Conservation (phyloP, 495 filamentous ascomycete species). For the Aspergillus saccharolyticus region DNA sequence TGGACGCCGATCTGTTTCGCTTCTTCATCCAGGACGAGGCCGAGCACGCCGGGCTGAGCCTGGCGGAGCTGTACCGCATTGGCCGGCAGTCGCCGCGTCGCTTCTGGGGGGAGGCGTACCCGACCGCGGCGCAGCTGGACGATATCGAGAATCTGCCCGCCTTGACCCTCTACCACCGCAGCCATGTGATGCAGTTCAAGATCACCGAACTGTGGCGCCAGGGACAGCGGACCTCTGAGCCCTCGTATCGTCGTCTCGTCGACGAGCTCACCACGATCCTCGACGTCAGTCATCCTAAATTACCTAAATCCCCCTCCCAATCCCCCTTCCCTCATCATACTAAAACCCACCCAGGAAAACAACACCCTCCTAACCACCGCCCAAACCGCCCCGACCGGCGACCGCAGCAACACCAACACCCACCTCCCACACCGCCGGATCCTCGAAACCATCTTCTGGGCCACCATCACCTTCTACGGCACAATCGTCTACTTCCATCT, state of each 20-base stretch:
- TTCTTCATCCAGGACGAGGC: constrained; percentile 23
- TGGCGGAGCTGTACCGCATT: constrained; percentile 27
- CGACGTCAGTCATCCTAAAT: constrained; percentile 11
- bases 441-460: constrained; percentile 30
- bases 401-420: too few species aligned
- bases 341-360: constrained; percentile 19
- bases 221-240: neutral
- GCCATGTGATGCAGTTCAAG: constrained; percentile 28
- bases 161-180: constrained; percentile 26
- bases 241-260: constrained; percentile 15
- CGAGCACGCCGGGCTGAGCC: constrained; percentile 9
- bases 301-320: too few species aligned
- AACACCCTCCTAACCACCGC: constrained; percentile 24
- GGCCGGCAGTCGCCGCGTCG: constrained; percentile 30
- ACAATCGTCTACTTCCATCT: constrained; percentile 28
- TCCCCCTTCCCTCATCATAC: neutral
- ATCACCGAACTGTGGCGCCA: constrained; percentile 26
- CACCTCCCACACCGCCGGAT: constrained; percentile 24
- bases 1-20: constrained; percentile 26
- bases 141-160: constrained; percentile 31
- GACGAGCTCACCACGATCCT: constrained; percentile 21
- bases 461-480: constrained; percentile 29
- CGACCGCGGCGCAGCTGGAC: constrained; percentile 28
- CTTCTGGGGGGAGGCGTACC: constrained; percentile 32
- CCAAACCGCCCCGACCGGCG: constrained; percentile 19